phyloP scores from a whole-genome alignment of 164 flowering plant species.

The Vitis riparia region DNA sequence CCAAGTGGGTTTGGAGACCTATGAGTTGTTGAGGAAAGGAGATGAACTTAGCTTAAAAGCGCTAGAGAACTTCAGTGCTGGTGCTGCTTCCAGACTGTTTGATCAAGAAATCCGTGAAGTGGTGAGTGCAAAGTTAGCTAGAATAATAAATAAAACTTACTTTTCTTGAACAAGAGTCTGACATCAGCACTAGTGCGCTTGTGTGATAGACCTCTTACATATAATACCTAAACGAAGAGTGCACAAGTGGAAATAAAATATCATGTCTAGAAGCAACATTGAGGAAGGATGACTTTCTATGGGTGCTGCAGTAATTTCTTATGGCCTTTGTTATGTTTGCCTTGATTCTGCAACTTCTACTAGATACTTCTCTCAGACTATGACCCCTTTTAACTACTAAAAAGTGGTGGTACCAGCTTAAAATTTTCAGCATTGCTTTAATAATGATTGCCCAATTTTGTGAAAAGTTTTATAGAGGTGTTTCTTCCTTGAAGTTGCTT shows the following conservation, averaged over 20 bases:
- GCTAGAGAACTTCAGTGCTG: conserved; percentile 59
- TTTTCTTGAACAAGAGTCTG: background rate
- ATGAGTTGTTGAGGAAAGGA: conserved; percentile 36
- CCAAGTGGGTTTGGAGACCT: conserved; percentile 31
- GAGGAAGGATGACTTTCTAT: too few relatives aligned
- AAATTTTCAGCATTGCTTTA: too few relatives aligned
- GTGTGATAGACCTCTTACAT: too few relatives aligned
- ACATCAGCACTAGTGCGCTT: background rate
- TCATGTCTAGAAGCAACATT: too few relatives aligned
- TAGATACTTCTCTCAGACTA: too few relatives aligned
- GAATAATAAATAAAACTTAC: background rate
- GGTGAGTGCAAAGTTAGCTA: conserved; percentile 44
- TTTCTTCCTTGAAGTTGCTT: background rate
- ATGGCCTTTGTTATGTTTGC: too few relatives aligned
- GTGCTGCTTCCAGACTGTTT: conserved; percentile 74
- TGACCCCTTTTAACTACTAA: too few relatives aligned
- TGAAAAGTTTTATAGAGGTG: background rate
- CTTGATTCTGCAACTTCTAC: too few relatives aligned
- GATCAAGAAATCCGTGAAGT: conserved; percentile 91
- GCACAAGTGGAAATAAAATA: too few relatives aligned
- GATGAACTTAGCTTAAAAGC: conserved; percentile 52
- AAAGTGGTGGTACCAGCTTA: too few relatives aligned
- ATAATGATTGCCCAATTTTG: background rate
- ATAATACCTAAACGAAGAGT: too few relatives aligned
- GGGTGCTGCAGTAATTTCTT: too few relatives aligned